Evolutionary conservation across 768 basidiomycete genomes (phyloP), one percentile per base, ranked within the genome.

Genomic region (Suillus subaureus): DNA sequence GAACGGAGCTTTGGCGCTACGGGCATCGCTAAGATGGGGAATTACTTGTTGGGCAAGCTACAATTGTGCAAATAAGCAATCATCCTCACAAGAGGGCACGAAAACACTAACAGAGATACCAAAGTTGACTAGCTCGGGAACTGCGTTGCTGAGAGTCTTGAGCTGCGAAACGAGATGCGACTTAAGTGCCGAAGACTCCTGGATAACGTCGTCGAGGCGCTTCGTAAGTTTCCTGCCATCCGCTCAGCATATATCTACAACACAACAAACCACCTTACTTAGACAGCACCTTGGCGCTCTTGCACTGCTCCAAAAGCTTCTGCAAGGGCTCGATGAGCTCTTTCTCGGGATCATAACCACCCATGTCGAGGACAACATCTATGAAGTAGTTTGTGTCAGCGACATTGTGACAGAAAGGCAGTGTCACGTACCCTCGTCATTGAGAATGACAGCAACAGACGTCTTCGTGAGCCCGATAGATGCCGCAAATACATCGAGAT

Each of bases 1-100:
- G 83, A 99, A 92, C 1, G 94, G 74, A 26, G 87, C 80, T 78
- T 96, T 97, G 49, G 89, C 85, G 15, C 84, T 79, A 54, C 94
- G 89, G 18, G 92, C 87, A 61, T 97, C 93, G 62, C 85, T 83
- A n/a, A 95, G 79, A 74, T 99, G 92, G 0, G 89, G 90, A 80
- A 92, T 91, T 40, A 94, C 90, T 73, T 89, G 84, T 82, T 97
- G 94, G 0, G 96, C 96, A 56, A 98, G 86, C 94, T 96, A 61
- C 0, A 65, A 47, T 39, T 21, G n/a, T 61, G 31, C 28, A 66
- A 18, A 40, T 72, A 40, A 66, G 39, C 31, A 6, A 43, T 18
- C 7, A 8, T 9, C 26, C 23, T 54, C 42, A 26, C 3, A 47
- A 23, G 37, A 28, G 18, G 16, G 33, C 15, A 11, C 33, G 35